Evolutionary conservation across 306 rosid genomes (phyloP), one percentile per base, ranked within the genome.

Genomic region (Notholithocarpus densiflorus): DNA sequence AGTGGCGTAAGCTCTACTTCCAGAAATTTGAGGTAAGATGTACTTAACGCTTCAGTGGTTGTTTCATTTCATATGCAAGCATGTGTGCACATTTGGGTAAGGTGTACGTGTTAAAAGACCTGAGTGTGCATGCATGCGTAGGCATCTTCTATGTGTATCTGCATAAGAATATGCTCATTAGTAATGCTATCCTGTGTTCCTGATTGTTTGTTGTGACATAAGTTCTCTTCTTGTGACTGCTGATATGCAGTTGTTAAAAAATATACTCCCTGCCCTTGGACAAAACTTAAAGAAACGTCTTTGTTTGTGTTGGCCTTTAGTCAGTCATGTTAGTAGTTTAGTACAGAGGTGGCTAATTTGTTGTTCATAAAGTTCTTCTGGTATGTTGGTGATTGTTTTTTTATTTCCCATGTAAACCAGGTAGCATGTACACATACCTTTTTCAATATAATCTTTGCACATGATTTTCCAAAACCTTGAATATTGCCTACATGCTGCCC

Each of bases 1-100:
- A 84, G 26, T 89, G 96, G 93, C 76, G 82, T 73, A 88, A 85
- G 75, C 77, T 84, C 17, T 86, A 89, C 85, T 82, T 87, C 81
- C 84, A 57, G 73, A 86, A 84, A 75, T 80, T 77, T 71, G 89
- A 86, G 89, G 93, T 89, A 85, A 79, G 90, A 80, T 74, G 83
- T 79, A 68, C 65, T 71, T 74, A 56, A 73, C 74, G 61, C 60
- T 72, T 80, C 13, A 24, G 34, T 27, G 23, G 31, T 79, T 77
- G 64, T 56, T 79, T 56, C 68, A 55, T 43, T 18, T 60, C n/a
- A 51, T 9, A 29, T 55, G 55, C 64, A 54, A 6, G 51, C 40
- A 11, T 56, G 76, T 54, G 48, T 18, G 56, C 7, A 21, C 26
- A 60, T 66, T 56, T 45, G 70, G 43, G 21, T 29, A 24, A 64